Percentiles rank a stretch among this genome's conserved stretches.
Evolutionary conservation across 192 early-diverging fungal species (phyloP).

Genomic region (Coemansia sp.): DNA sequence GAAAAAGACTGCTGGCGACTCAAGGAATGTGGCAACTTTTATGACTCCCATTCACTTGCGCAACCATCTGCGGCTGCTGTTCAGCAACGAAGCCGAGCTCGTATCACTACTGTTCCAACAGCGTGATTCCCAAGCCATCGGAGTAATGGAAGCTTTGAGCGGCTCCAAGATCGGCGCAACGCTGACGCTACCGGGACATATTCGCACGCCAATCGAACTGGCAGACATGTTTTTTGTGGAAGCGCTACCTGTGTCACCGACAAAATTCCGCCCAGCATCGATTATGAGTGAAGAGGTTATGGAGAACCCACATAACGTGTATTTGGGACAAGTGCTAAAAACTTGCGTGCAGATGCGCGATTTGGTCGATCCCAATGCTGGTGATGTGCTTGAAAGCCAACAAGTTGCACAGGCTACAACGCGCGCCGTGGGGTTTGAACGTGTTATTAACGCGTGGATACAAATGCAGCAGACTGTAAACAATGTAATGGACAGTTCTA

Average conservation of each 20-base stretch:
- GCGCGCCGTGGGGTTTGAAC: constrained; percentile 37
- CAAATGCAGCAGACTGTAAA: constrained; percentile 87
- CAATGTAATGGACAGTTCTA: constrained; percentile 89
- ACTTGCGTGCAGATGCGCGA: constrained; percentile 67
- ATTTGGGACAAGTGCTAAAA: constrained; percentile 81
- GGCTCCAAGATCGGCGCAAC: constrained; percentile 10
- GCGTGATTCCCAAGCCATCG: constrained; percentile 55
- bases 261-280: constrained; percentile 89
- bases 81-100: constrained; percentile 71
- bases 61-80: constrained; percentile 73
- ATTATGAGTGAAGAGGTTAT: constrained; percentile 85
- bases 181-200: constrained; percentile 36
- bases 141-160: constrained; percentile 20
- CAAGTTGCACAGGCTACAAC: constrained; percentile 20
- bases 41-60: constrained; percentile 79
- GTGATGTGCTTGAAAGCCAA: constrained; percentile 17
- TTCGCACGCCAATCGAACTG: constrained; percentile 51
- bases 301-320: constrained; percentile 95
- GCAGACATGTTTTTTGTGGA: constrained; percentile 94
- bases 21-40: constrained; percentile 25
- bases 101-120: constrained; percentile 80
- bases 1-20: constrained; percentile 20
- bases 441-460: constrained; percentile 65
- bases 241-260: constrained; percentile 86
- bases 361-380: constrained; percentile 39